phyloP scores from a whole-genome alignment of 257 asterid genomes.

The Marsdenia floribunda region DNA sequence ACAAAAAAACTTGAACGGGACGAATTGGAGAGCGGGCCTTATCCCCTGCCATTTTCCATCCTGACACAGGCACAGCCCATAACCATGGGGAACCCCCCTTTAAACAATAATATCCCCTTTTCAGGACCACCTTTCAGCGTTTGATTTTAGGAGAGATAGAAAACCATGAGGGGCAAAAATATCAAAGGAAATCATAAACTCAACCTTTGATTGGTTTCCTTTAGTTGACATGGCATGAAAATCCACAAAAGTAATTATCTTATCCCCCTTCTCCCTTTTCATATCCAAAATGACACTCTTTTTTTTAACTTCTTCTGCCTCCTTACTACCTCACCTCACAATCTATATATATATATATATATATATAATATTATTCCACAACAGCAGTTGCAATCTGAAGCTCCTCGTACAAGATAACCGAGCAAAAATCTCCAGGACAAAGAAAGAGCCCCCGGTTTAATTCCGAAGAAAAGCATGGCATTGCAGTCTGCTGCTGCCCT shows the following conservation, averaged over 20 bases:
- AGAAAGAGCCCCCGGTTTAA: background rate
- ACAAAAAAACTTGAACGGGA: too few species aligned
- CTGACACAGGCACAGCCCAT: slow-evolving; percentile 20
- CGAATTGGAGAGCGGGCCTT: too few species aligned
- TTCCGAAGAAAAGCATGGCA: slow-evolving; percentile 44
- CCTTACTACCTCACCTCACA: slow-evolving; percentile 14
- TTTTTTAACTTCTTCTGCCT: background rate
- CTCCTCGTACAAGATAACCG: background rate
- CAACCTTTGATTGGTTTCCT: slow-evolving; percentile 51
- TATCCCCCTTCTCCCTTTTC: slow-evolving; percentile 42
- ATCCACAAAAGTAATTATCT: slow-evolving; percentile 50
- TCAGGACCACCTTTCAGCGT: background rate
- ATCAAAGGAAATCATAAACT: slow-evolving; percentile 52
- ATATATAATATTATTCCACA: too few species aligned
- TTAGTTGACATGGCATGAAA: slow-evolving; percentile 37
- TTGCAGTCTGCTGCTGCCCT: slow-evolving; percentile 70
- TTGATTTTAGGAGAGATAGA: background rate
- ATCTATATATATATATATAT: slow-evolving; percentile 22
- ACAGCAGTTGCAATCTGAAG: slow-evolving; percentile 17
- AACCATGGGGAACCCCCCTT: slow-evolving; percentile 16
- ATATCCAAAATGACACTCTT: slow-evolving; percentile 24
- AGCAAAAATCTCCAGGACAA: slow-evolving; percentile 5
- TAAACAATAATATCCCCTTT: slow-evolving; percentile 15
- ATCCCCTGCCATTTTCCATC: background rate
- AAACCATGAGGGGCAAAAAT: slow-evolving; percentile 8